Evolutionary conservation across 192 early-diverging fungal species (phyloP).

Genomic region (Phycomyces blakesleeanus): DNA sequence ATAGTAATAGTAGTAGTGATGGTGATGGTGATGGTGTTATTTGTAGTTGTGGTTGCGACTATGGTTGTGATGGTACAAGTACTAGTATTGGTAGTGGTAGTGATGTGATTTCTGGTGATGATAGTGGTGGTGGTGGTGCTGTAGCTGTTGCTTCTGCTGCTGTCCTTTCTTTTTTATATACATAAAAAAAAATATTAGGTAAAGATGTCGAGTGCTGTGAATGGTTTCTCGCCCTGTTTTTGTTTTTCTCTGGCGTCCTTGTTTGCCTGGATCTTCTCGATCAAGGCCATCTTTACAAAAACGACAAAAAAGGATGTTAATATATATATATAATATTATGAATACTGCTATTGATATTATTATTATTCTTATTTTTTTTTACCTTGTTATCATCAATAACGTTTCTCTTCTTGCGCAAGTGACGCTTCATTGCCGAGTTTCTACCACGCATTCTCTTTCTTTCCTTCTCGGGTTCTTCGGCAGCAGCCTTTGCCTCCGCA

Average conservation of each 20-base stretch:
- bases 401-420: conserved; percentile 75
- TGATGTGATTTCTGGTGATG: too few relatives aligned
- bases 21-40: too few relatives aligned
- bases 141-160: too few relatives aligned
- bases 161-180: too few relatives aligned
- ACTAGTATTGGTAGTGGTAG: too few relatives aligned
- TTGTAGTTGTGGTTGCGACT: too few relatives aligned
- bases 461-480: conserved; percentile 48
- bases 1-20: too few relatives aligned
- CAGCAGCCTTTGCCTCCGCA: conserved; percentile 46
- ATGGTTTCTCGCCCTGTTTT: conserved; percentile 44
- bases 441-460: conserved; percentile 63
- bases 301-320: not conserved
- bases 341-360: too few relatives aligned
- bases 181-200: too few relatives aligned
- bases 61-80: too few relatives aligned
- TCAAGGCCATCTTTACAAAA: conserved; percentile 28
- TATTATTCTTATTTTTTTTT: too few relatives aligned
- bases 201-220: conserved; percentile 66
- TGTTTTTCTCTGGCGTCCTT: conserved; percentile 16
- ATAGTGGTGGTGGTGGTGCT: too few relatives aligned
- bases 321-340: not conserved
- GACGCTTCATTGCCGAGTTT: conserved; percentile 72
- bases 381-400: conserved; percentile 75
- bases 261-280: conserved; percentile 56